Base-by-base conservation (phyloP, 306 rosid genomes). In the Lathyrus aphaca region DNA sequence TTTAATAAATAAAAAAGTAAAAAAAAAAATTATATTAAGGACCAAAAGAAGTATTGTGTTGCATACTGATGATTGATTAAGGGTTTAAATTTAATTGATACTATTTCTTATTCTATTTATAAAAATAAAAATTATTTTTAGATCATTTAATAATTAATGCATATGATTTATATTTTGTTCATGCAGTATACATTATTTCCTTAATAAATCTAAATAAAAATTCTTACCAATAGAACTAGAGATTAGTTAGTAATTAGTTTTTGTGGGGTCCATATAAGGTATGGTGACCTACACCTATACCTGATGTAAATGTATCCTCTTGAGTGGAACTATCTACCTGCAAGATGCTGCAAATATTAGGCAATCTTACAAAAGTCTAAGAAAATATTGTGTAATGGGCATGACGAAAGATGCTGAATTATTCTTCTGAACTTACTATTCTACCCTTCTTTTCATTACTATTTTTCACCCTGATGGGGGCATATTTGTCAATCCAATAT, bases 261-360 rank as follows among this genome's bases (percentile, higher is more conserved):
- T 45, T 48, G 10, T 72, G 72, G 64, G 78, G 74, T 38, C 82
- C 77, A 64, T 37, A 5, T 54, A 50, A 25, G 8, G 5, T 39
- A 40, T 49, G 59, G 10, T 50, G 25, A 25, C 74, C 46, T 49
- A 51, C 56, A 40, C 8, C 56, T 50, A 50, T 18, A 50, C 56
- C 27, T 7, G 43, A 64, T 51, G 10, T 42, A 64, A 54, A 64
- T 51, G 10, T 42, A 64, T 64, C 14, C 48, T 68, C 17, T 43
- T 74, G 39, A 14, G 39, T 43, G 66, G 42, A 45, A 64, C 37
- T 4, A 29, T 76, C 27, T 69, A 46, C 8, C 42, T 5, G 6
- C 27, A 49, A 63, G 73, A 66, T 65, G 67, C 18, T 38, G 18
- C 57, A 50, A 51, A 54, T 32, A 35, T 35, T 63, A 37, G 57